A percentile compares a stretch with the other conserved stretches of the same genome.
These are phyloP conservation scores for Claviceps arundinis DNA, from an alignment of 2,329 filamentous ascomycete genomes.

Conservation along the genomic window DNA sequence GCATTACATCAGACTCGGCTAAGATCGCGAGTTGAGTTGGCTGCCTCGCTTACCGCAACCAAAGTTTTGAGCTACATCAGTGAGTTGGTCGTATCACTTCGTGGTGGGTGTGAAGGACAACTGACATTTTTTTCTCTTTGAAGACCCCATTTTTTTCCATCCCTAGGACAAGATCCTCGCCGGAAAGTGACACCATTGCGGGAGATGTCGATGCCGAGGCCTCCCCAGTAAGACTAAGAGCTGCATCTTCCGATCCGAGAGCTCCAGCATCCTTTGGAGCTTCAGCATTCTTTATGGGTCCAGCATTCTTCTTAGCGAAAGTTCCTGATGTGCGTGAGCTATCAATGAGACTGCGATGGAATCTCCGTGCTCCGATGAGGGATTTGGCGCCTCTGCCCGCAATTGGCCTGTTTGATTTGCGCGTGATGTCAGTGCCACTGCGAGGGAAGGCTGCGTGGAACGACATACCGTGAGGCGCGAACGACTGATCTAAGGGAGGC, in stretches of 20 bases:
- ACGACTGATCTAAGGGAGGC: neutral
- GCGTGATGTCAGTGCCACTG: neutral
- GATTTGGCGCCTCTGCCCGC: constrained; percentile 4
- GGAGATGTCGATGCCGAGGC: no score
- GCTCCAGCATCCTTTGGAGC: no score
- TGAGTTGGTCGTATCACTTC: neutral
- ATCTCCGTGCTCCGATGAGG: neutral
- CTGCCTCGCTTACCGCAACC: constrained; percentile 11
- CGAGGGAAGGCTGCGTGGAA: neutral
- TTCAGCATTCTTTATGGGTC: no score
- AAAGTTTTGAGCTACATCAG: constrained; percentile 8
- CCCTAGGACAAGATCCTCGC: constrained; percentile 4
- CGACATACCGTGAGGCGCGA: constrained; percentile 2
- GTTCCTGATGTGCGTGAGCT: no score
- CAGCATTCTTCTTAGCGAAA: no score
- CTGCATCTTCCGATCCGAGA: no score
- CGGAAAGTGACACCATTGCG: no score
- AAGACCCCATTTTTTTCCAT: neutral
- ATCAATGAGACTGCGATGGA: neutral
- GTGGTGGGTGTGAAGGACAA: neutral
- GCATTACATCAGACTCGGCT: neutral
- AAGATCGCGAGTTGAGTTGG: neutral
- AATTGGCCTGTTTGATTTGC: neutral
- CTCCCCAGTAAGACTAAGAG: no score
- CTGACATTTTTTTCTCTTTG: constrained; percentile 6